Conservation (phyloP, 768 basidiomycete species). For the Pleurotus sapidus region DNA sequence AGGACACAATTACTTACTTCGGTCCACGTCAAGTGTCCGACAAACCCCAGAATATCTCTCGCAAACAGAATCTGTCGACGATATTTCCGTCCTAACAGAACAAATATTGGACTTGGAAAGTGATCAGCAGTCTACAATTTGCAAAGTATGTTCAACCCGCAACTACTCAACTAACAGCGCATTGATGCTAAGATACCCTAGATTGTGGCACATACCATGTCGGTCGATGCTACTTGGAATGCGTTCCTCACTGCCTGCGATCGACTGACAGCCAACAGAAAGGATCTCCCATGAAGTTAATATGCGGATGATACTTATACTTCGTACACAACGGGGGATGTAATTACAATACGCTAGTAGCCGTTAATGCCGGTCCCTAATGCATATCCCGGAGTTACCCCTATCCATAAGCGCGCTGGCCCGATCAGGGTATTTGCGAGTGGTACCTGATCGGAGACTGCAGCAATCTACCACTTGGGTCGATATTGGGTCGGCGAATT, state of each 20-base stretch:
- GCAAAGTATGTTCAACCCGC: constrained; percentile 42
- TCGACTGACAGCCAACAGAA: constrained; percentile 27
- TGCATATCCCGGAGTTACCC: background rate
- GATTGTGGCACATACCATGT: constrained; percentile 41
- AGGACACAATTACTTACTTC: constrained; percentile 42
- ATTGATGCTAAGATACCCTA: constrained; percentile 21
- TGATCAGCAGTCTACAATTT: constrained; percentile 45
- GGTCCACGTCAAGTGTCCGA: constrained; percentile 44
- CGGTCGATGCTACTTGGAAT: constrained; percentile 41
- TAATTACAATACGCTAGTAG: constrained; percentile 1
- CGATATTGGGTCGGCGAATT: too few species aligned
- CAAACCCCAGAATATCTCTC: constrained; percentile 25
- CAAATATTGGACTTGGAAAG: constrained; percentile 53
- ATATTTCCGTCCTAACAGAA: constrained; percentile 35
- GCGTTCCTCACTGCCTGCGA: constrained; percentile 31
- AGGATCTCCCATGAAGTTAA: background rate
- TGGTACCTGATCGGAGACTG: too few species aligned
- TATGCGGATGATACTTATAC: background rate
- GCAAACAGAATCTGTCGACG: constrained; percentile 6
- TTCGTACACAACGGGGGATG: background rate
- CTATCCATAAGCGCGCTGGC: too few species aligned
- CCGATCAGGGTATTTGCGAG: too few species aligned
- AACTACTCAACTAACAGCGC: background rate
- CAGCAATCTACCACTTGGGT: too few species aligned
- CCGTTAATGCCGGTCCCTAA: background rate